Conservation (phyloP, 2,329 filamentous ascomycete species). For the Clonostachys solani region DNA sequence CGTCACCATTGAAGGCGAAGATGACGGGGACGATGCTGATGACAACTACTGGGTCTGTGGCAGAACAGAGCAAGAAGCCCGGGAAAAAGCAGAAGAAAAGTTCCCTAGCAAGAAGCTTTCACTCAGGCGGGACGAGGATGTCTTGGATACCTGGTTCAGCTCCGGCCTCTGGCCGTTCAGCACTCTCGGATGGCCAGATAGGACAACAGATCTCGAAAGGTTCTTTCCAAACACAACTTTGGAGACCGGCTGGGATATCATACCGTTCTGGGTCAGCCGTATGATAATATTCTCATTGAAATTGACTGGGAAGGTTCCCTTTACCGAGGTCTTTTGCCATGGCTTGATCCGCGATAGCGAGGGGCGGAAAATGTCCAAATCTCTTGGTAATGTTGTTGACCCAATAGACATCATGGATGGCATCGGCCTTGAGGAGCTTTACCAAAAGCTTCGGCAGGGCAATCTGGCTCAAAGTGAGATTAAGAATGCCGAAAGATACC, state of each 20-base stretch:
- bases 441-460: slow-evolving; percentile 74
- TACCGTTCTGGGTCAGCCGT: slow-evolving; percentile 85
- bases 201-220: slow-evolving; percentile 71
- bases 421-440: slow-evolving; percentile 72
- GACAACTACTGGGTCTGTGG: slow-evolving; percentile 80
- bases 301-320: slow-evolving; percentile 86
- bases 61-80: slow-evolving; percentile 73
- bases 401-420: slow-evolving; percentile 90
- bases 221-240: slow-evolving; percentile 85
- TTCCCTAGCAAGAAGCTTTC: slow-evolving; percentile 77
- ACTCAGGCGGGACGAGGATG: slow-evolving; percentile 81
- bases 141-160: slow-evolving; percentile 90
- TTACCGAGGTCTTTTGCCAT: slow-evolving; percentile 96
- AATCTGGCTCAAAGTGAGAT: slow-evolving; percentile 85
- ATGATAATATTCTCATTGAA: slow-evolving; percentile 96
- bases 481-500: slow-evolving; percentile 81
- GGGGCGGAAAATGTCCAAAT: slow-evolving; percentile 96
- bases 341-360: slow-evolving; percentile 89
- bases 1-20: slow-evolving; percentile 73
- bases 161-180: slow-evolving; percentile 93
- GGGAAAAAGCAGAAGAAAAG: slow-evolving; percentile 74
- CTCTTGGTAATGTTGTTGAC: slow-evolving; percentile 90
- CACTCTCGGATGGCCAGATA: slow-evolving; percentile 85
- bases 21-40: slow-evolving; percentile 48
- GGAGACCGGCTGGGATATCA: slow-evolving; percentile 95